These are phyloP conservation scores for Rutstroemia sp. DNA, from an alignment of 2,329 filamentous ascomycete species.

Conservation along the genomic window DNA sequence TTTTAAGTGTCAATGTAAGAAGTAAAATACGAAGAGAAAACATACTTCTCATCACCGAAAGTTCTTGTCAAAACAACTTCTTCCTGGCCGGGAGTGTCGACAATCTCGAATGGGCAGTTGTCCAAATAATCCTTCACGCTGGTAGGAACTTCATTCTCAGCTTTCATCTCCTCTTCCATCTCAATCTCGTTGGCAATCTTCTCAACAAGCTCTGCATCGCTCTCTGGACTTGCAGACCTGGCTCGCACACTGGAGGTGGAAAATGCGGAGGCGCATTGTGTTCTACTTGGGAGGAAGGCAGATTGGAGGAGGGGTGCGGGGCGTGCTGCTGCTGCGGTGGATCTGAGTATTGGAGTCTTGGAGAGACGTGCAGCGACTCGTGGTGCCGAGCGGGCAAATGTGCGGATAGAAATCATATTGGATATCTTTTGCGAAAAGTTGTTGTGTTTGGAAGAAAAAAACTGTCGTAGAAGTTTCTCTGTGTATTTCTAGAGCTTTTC, in stretches of 20 bases:
- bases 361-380: conserved; percentile 53
- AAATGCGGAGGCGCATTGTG: conserved; percentile 26
- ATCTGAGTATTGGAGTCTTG: conserved; percentile 42
- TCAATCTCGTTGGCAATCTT: conserved; percentile 82
- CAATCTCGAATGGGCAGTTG: conserved; percentile 74
- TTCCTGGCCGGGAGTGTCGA: conserved; percentile 77
- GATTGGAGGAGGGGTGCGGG: conserved; percentile 23
- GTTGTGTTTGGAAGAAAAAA: neutral
- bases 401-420: conserved; percentile 62
- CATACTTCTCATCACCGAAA: conserved; percentile 83
- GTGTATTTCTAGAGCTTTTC: conserved; percentile 8
- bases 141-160: conserved; percentile 62
- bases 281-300: conserved; percentile 22
- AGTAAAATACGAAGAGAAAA: conserved; percentile 29
- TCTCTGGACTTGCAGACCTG: conserved; percentile 33
- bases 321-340: conserved; percentile 19
- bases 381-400: conserved; percentile 58
- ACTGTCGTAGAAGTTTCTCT: neutral
- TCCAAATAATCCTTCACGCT: conserved; percentile 84
- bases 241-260: conserved; percentile 37
- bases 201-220: conserved; percentile 71
- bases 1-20: conserved; percentile 17
- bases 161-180: conserved; percentile 74
- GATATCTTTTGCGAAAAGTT: conserved; percentile 4
- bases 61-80: conserved; percentile 78